These are phyloP conservation scores for Ophiostoma ulmi DNA, from an alignment of 2,329 filamentous ascomycete species.

Conservation along the genomic window DNA sequence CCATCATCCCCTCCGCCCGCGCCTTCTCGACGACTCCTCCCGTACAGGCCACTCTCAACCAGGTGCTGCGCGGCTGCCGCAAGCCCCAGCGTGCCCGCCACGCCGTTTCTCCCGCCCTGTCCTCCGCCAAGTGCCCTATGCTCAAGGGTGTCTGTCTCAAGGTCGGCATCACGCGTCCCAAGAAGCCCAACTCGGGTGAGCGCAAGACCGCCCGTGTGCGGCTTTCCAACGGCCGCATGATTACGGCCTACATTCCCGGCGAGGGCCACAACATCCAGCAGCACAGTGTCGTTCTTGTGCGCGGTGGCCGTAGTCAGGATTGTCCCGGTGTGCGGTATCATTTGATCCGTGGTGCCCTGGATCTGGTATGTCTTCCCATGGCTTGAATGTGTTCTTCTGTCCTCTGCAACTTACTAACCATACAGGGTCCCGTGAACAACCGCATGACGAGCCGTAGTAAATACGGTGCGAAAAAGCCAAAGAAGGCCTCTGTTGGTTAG, in stretches of 20 bases:
- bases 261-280: constrained; percentile 99
- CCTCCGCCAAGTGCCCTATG: constrained; percentile 62
- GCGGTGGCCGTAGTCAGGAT: constrained; percentile 89
- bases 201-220: constrained; percentile 90
- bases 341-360: constrained; percentile 82
- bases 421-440: constrained; percentile 81
- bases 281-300: constrained; percentile 94
- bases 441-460: constrained; percentile 84
- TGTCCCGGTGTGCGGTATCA: constrained; percentile 98
- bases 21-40: constrained; percentile 42
- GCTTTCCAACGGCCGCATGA: constrained; percentile 76
- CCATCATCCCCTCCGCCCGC: constrained; percentile 32
- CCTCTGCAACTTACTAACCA: neutral
- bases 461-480: constrained; percentile 98
- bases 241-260: constrained; percentile 92
- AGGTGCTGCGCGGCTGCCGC: constrained; percentile 72
- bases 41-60: constrained; percentile 62
- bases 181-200: constrained; percentile 98
- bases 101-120: constrained; percentile 79
- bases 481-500: constrained; percentile 60
- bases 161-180: constrained; percentile 88
- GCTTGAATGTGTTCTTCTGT: neutral
- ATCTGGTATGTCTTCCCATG: constrained; percentile 62
- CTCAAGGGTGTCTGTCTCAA: constrained; percentile 96
- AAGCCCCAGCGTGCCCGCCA: constrained; percentile 75